A percentile compares a stretch with the other conserved stretches of the same genome.
Evolutionary conservation across 1,284 basidiomycete genomes (phyloP).

Genomic region (Hemileia vastatrix): DNA sequence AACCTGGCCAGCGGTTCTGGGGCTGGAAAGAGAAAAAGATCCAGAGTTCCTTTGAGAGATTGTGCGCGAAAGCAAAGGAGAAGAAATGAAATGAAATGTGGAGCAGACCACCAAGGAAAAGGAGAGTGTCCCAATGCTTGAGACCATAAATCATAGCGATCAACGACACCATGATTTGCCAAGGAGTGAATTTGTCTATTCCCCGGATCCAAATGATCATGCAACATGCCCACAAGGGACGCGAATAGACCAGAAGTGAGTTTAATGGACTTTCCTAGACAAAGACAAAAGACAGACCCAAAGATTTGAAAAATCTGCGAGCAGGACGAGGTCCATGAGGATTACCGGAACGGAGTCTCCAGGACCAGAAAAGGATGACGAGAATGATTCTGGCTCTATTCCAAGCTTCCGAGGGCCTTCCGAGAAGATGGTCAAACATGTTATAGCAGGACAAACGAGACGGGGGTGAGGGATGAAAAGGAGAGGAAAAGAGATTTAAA

Average conservation of each 20-base stretch:
- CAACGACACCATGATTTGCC: conserved; percentile 80
- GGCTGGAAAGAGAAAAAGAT: conserved; percentile 48
- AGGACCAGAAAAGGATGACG: conserved; percentile 80
- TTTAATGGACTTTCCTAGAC: neutral
- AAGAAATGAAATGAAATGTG: conserved; percentile 12
- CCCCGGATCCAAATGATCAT: neutral
- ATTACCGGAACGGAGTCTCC: conserved; percentile 63
- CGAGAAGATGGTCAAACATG: conserved; percentile 77
- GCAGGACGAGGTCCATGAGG: conserved; percentile 52
- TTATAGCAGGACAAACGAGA: too few species aligned
- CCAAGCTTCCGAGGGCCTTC: conserved; percentile 64
- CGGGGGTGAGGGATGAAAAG: too few species aligned
- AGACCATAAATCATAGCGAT: conserved; percentile 75
- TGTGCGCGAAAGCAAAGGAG: conserved; percentile 39
- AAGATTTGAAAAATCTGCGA: neutral
- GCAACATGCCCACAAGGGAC: too few species aligned
- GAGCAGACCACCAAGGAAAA: conserved; percentile 63
- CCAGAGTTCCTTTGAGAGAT: neutral
- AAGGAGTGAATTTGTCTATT: conserved; percentile 76
- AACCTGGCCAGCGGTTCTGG: conserved; percentile 84
- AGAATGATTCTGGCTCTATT: conserved; percentile 73
- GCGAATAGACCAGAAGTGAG: neutral
- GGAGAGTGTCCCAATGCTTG: conserved; percentile 73
- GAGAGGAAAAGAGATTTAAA: too few species aligned
- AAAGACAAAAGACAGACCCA: neutral